Percentiles rank a stretch among this genome's conserved stretches.
Evolutionary conservation across 768 basidiomycete genomes (phyloP).

Genomic region (Favolaschia claudopus): DNA sequence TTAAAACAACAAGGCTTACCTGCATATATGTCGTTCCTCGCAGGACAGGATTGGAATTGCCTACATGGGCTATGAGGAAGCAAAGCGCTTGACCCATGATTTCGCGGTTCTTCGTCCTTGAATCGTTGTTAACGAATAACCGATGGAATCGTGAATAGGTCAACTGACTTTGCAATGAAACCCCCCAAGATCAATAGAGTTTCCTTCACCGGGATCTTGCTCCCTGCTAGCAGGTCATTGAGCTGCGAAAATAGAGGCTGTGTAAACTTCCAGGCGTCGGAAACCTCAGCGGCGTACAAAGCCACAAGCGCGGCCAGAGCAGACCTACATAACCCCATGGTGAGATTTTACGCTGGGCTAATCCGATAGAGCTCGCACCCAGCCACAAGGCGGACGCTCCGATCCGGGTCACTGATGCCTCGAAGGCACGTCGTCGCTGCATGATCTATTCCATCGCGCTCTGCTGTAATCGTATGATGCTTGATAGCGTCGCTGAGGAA

Average conservation of each 20-base stretch:
- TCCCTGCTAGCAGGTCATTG: constrained; percentile 54
- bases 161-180: constrained; percentile 57
- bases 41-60: constrained; percentile 70
- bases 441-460: constrained; percentile 38
- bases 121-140: neutral
- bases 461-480: constrained; percentile 45
- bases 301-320: constrained; percentile 57
- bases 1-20: constrained; percentile 43
- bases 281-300: constrained; percentile 44
- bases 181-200: constrained; percentile 70
- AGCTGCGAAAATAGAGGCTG: constrained; percentile 44
- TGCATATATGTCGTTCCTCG: constrained; percentile 75
- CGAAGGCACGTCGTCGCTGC: constrained; percentile 49
- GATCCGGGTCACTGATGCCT: constrained; percentile 61
- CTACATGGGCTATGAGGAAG: constrained; percentile 72
- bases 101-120: constrained; percentile 56
- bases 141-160: neutral
- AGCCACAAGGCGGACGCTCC: constrained; percentile 69
- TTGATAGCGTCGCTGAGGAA: constrained; percentile 50
- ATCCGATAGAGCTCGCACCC: constrained; percentile 57
- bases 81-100: constrained; percentile 66
- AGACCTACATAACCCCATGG: constrained; percentile 44
- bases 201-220: constrained; percentile 62
- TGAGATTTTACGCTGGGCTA: no score
- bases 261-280: constrained; percentile 41